Percentiles rank a stretch among this genome's conserved stretches.
These are phyloP conservation scores for Aspergillus homomorphus DNA, from an alignment of 495 filamentous ascomycete species.

Conservation along the genomic window DNA sequence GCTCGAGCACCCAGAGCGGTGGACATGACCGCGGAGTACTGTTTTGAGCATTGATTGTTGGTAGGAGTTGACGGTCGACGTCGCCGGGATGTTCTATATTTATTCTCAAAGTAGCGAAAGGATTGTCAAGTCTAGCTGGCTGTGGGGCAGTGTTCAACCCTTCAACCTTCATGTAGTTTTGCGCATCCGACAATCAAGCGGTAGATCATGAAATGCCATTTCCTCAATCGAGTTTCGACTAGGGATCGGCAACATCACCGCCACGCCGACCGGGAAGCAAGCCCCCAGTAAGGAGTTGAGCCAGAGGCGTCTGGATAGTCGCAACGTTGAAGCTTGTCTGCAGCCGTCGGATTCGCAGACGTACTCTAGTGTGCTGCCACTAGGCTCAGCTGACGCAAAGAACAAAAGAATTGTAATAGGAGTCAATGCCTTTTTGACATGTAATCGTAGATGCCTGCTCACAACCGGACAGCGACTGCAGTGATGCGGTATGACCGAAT, in stretches of 20 bases:
- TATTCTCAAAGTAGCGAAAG: background rate
- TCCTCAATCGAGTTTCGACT: background rate
- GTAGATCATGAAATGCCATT: background rate
- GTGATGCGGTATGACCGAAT: background rate
- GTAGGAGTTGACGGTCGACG: background rate
- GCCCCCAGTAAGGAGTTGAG: conserved; percentile 5
- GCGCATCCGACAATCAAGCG: background rate
- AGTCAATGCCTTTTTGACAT: background rate
- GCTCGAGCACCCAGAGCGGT: background rate
- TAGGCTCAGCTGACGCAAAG: too few relatives aligned
- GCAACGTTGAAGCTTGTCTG: conserved; percentile 1
- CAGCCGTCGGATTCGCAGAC: background rate
- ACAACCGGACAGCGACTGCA: too few relatives aligned
- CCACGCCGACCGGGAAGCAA: conserved; percentile 1
- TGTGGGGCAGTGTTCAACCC: background rate
- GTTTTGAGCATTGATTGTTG: too few relatives aligned
- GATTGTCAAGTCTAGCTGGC: background rate
- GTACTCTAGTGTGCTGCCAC: too few relatives aligned
- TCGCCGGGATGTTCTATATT: background rate
- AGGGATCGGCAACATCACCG: background rate
- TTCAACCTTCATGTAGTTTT: background rate
- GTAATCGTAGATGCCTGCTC: too few relatives aligned
- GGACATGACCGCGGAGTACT: background rate
- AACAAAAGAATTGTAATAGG: background rate
- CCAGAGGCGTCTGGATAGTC: background rate